phyloP scores from a whole-genome alignment of 2,329 filamentous ascomycete genomes.

The Pyrenophora tritici-repentis region DNA sequence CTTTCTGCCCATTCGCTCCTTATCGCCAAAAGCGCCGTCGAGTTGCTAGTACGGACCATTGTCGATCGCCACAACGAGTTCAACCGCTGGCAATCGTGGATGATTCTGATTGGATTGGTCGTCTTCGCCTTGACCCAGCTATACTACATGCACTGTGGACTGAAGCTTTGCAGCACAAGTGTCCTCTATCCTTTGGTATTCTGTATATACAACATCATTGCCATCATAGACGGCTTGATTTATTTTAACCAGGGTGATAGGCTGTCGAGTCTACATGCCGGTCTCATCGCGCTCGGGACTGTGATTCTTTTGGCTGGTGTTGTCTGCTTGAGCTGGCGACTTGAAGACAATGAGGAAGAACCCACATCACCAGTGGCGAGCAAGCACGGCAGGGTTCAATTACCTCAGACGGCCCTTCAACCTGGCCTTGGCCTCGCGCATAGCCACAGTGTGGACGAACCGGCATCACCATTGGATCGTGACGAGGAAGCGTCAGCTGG shows the following conservation, averaged over 20 bases:
- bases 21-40: conserved; percentile 94
- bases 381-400: conserved; percentile 46
- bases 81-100: conserved; percentile 92
- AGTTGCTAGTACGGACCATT: conserved; percentile 85
- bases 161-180: conserved; percentile 94
- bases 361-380: conserved; percentile 50
- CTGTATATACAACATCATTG: conserved; percentile 98
- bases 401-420: conserved; percentile 70
- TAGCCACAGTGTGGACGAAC: conserved; percentile 64
- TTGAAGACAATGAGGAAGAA: conserved; percentile 74
- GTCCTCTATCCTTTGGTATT: conserved; percentile 97
- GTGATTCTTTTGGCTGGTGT: conserved; percentile 85
- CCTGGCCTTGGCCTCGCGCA: conserved; percentile 84
- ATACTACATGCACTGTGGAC: conserved; percentile 90
- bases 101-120: conserved; percentile 81
- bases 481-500: conserved; percentile 37
- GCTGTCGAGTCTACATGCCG: conserved; percentile 75
- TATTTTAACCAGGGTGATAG: conserved; percentile 91
- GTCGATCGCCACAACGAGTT: conserved; percentile 91
- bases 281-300: conserved; percentile 84
- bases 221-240: conserved; percentile 94
- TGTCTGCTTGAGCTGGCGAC: conserved; percentile 87
- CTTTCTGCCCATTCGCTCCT: conserved; percentile 91
- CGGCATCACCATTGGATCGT: conserved; percentile 32
- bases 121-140: conserved; percentile 84